phyloP scores from a whole-genome alignment of 352 stramenopile genomes.

The Globisporangium apiculatum region DNA sequence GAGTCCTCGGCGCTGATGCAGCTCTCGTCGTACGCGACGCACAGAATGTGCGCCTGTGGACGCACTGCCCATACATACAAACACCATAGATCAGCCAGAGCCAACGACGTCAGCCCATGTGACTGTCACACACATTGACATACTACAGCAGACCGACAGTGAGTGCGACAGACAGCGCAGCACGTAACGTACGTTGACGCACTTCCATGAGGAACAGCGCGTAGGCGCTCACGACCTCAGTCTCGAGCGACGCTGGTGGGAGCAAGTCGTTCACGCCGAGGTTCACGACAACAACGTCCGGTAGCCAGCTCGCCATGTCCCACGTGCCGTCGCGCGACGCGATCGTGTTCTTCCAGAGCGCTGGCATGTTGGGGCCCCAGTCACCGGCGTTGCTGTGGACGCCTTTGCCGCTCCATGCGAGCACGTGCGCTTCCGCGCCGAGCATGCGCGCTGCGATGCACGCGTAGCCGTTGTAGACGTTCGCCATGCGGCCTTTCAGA shows the following conservation, averaged over 20 bases:
- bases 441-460: slow-evolving; percentile 83
- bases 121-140: neutral
- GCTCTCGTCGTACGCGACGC: slow-evolving; percentile 22
- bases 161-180: too few species aligned
- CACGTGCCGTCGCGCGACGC: too few species aligned
- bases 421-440: slow-evolving; percentile 75
- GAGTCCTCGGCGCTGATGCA: slow-evolving; percentile 67
- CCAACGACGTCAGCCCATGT: too few species aligned
- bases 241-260: slow-evolving; percentile 71
- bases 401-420: slow-evolving; percentile 82
- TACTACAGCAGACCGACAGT: too few species aligned
- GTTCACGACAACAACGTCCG: too few species aligned
- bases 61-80: slow-evolving; percentile 32
- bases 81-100: neutral
- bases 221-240: too few species aligned
- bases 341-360: slow-evolving; percentile 29
- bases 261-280: slow-evolving; percentile 53
- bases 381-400: slow-evolving; percentile 82
- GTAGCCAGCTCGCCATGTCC: too few species aligned
- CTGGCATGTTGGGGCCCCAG: slow-evolving; percentile 78
- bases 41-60: slow-evolving; percentile 79
- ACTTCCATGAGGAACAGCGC: too few species aligned
- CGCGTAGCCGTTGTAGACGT: slow-evolving; percentile 83
- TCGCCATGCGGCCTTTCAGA: slow-evolving; percentile 86
- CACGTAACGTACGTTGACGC: too few species aligned